A percentile compares a stretch with the other conserved stretches of the same genome.
Conservation (phyloP, 495 filamentous ascomycete genomes). For the Talaromyces liani region DNA sequence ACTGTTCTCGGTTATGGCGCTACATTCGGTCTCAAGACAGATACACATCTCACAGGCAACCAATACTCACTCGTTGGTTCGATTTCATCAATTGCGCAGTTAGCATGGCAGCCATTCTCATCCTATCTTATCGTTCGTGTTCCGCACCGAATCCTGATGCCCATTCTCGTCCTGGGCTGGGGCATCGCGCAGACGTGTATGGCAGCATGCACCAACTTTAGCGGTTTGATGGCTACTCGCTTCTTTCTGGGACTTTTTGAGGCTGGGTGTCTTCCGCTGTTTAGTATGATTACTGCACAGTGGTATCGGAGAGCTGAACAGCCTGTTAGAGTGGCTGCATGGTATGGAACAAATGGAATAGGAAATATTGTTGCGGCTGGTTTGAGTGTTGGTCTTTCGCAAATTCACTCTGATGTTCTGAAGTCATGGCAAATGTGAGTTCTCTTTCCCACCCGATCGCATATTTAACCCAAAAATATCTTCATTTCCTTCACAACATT, state of each 20-base stretch:
- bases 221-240: constrained; percentile 35
- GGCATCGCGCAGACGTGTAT: constrained; percentile 39
- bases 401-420: constrained; percentile 42
- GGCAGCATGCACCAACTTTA: constrained; percentile 37
- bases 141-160: constrained; percentile 58
- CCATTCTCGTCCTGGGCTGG: constrained; percentile 45
- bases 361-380: constrained; percentile 40
- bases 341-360: constrained; percentile 43
- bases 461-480: no score
- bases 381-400: constrained; percentile 43
- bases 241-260: constrained; percentile 44
- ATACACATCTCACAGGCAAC: constrained; percentile 47
- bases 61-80: constrained; percentile 57
- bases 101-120: constrained; percentile 60
- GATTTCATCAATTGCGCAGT: constrained; percentile 55
- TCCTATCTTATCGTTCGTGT: constrained; percentile 58
- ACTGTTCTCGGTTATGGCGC: constrained; percentile 55
- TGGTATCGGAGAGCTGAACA: constrained; percentile 45
- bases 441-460: no score
- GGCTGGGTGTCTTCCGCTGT: constrained; percentile 52
- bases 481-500: no score
- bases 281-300: constrained; percentile 42
- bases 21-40: constrained; percentile 50
- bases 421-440: constrained; percentile 57
- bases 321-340: constrained; percentile 38